Evolutionary conservation across 1,139 yeast genomes (phyloP), one percentile per base, ranked within the genome.

Genomic region (Debaryomyces sp.): DNA sequence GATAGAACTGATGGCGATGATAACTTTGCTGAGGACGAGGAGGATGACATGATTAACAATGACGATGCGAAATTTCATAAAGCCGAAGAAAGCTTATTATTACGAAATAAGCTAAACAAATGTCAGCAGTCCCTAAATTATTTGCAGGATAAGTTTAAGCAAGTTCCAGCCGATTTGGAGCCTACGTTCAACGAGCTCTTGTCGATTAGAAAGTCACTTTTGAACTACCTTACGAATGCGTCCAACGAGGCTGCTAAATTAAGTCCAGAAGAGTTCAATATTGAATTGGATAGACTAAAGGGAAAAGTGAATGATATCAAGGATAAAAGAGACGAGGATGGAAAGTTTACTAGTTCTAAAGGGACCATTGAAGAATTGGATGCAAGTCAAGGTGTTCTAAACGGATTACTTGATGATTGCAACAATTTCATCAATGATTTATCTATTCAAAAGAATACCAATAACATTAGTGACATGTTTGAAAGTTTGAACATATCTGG

Each of bases 351-450:
- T 50, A 57, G 64, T 38, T 48, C 54, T 9, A 60, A 57, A 35
- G 67, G 58, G 6, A 56, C 62, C 6, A 57, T 60, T 27, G 60
- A 61, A 13, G 60, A 63, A 44, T 55, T 65, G 34, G 60, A 60
- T 15, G 59, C 70, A 3, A 57, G 69, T 23, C 90, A 86, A 61
- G 82, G 80, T 46, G 84, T 86, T 2, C 67, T 87, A 46, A 85
- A 86, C 60, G 92, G 92, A 10, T 70, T 87, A 35, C 69, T 89
- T 38, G 96, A 90, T 64, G 96, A 89, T 62, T 89, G 96, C 64
- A 83, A 85, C 61, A 85, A 85, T 56, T 75, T 90, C 49, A 70
- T 90, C 39, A 78, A 78, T 49, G 97, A 91, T 69, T 73, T 89
- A 47, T 69, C 76, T 36, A 84, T 90, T 26, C 81, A 85, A 53